Conservation (phyloP, 768 basidiomycete species). For the Suillus variegatus region DNA sequence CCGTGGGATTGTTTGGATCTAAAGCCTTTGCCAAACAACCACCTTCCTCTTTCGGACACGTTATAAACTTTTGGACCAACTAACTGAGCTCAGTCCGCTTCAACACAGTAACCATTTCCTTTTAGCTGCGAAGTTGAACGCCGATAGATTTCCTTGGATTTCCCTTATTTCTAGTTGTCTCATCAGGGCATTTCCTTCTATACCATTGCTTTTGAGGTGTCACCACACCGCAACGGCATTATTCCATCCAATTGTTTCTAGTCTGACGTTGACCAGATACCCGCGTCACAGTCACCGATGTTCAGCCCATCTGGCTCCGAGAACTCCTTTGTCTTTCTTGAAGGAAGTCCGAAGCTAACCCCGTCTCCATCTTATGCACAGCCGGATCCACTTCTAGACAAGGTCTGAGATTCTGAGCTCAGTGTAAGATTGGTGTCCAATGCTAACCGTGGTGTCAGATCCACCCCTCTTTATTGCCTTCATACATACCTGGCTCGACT, state of each 20-base stretch:
- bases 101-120: background rate
- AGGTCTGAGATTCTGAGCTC: background rate
- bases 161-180: background rate
- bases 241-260: background rate
- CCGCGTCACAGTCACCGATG: slow-evolving; percentile 19
- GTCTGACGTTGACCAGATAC: background rate
- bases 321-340: slow-evolving; percentile 50
- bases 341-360: slow-evolving; percentile 17
- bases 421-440: background rate
- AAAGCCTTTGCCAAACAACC: slow-evolving; percentile 33
- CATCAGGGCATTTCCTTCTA: background rate
- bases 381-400: slow-evolving; percentile 1
- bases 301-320: slow-evolving; percentile 38
- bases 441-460: slow-evolving; percentile 13
- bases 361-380: slow-evolving; percentile 6
- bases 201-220: background rate
- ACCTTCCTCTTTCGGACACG: slow-evolving; percentile 7
- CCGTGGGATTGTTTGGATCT: slow-evolving; percentile 23
- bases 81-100: background rate
- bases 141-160: background rate
- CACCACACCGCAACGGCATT: background rate
- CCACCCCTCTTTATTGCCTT: slow-evolving; percentile 49
- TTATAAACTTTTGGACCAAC: background rate
- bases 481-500: slow-evolving; percentile 49
- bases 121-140: background rate